These are phyloP conservation scores for Sedum album DNA, from an alignment of 164 flowering plant species.

Conservation along the genomic window DNA sequence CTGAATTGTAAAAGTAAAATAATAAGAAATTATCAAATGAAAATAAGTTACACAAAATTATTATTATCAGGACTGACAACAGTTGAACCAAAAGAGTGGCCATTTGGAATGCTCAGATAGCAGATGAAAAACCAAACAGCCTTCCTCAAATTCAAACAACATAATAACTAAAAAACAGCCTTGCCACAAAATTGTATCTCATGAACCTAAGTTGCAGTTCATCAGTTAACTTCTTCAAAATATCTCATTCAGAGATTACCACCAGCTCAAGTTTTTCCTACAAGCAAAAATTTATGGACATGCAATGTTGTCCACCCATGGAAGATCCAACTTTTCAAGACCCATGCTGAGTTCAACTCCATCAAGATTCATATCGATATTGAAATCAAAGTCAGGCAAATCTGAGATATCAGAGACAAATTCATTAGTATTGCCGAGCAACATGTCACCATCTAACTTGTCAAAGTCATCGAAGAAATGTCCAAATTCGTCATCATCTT, in stretches of 20 bases:
- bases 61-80: background rate
- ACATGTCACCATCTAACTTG: constrained; percentile 7
- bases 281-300: constrained; percentile 42
- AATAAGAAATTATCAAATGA: no score
- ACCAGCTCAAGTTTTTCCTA: constrained; percentile 9
- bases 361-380: background rate
- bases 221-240: background rate
- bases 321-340: background rate
- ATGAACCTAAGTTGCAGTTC: background rate
- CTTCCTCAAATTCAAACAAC: background rate
- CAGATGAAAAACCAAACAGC: background rate
- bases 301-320: background rate
- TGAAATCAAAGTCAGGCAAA: constrained; percentile 12
- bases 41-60: no score
- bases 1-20: no score
- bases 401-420: background rate
- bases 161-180: background rate
- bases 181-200: background rate
- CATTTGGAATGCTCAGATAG: background rate
- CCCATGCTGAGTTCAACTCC: constrained; percentile 5
- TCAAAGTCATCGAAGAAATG: constrained; percentile 8
- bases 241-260: background rate
- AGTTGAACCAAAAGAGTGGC: background rate
- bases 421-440: background rate
- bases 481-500: constrained; percentile 1